A percentile compares a stretch with the other conserved stretches of the same genome.
These are phyloP conservation scores for Curvularia eragrostidis DNA, from an alignment of 2,329 filamentous ascomycete genomes.

Conservation along the genomic window DNA sequence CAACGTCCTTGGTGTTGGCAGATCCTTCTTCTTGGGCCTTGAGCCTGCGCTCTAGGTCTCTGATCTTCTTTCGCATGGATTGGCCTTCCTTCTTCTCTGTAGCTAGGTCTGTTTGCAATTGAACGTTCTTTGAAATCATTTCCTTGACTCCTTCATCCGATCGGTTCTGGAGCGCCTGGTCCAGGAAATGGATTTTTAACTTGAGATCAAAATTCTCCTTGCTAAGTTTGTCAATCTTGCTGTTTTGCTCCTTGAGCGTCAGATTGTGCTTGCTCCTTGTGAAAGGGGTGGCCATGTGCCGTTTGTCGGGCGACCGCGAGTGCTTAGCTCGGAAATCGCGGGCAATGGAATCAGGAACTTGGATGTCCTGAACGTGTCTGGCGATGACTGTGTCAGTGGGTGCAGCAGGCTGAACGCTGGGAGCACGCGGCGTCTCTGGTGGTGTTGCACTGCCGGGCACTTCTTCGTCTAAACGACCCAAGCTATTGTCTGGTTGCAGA, in stretches of 20 bases:
- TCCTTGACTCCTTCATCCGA: conserved; percentile 97
- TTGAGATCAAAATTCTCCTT: conserved; percentile 86
- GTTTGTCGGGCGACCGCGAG: conserved; percentile 68
- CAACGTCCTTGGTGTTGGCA: conserved; percentile 53
- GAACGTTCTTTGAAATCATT: conserved; percentile 97
- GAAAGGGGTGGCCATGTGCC: conserved; percentile 49
- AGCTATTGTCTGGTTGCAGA: conserved; percentile 52
- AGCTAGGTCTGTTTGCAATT: conserved; percentile 87
- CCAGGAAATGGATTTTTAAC: conserved; percentile 68
- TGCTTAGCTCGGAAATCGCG: conserved; percentile 83
- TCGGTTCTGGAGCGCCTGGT: conserved; percentile 88
- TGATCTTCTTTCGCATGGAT: conserved; percentile 76
- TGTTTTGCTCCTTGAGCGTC: conserved; percentile 96
- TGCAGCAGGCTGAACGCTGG: conserved; percentile 58
- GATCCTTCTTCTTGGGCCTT: conserved; percentile 63
- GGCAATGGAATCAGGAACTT: conserved; percentile 86
- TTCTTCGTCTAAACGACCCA: conserved; percentile 68
- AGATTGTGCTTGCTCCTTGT: conserved; percentile 58
- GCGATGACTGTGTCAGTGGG: conserved; percentile 89
- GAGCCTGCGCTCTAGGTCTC: conserved; percentile 84
- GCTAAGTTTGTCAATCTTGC: conserved; percentile 91
- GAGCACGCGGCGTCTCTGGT: conserved; percentile 74
- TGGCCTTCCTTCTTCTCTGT: conserved; percentile 93
- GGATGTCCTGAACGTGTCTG: conserved; percentile 86
- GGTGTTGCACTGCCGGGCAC: conserved; percentile 55